A percentile compares a stretch with the other conserved stretches of the same genome.
Conservation (phyloP, 2,329 filamentous ascomycete genomes). For the Arthrobotrys pseudoclavata region DNA sequence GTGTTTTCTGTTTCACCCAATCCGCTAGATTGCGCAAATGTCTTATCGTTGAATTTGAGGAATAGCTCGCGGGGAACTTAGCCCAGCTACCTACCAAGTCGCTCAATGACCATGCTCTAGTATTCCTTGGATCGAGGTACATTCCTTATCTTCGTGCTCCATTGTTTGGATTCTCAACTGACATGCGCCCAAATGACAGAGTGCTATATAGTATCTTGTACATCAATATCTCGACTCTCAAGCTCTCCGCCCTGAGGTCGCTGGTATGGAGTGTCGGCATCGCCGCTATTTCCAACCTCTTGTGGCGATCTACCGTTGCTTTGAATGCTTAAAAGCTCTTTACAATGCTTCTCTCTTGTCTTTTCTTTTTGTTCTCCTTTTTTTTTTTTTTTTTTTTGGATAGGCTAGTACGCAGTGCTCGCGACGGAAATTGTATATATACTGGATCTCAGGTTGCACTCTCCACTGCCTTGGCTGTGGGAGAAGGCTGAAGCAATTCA, state of each 20-base stretch:
- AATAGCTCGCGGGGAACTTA: conserved; percentile 25
- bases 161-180: neutral
- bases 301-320: conserved; percentile 22
- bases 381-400: no score
- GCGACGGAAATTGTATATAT: no score
- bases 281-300: conserved; percentile 3
- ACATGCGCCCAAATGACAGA: conserved; percentile 1
- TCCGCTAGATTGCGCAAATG: neutral
- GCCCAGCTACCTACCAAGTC: conserved; percentile 8
- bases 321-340: conserved; percentile 3
- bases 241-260: conserved; percentile 2
- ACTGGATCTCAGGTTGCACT: no score
- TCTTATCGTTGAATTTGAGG: neutral
- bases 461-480: no score
- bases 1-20: neutral
- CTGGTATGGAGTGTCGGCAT: conserved; percentile 12
- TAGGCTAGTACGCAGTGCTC: no score
- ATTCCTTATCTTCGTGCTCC: neutral
- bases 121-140: conserved; percentile 28
- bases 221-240: conserved; percentile 6
- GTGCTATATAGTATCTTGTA: conserved; percentile 23
- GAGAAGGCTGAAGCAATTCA: no score
- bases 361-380: no score
- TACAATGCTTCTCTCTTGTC: neutral
- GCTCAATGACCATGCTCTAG: conserved; percentile 9